Evolutionary conservation across 23 red algal genomes (phyloP), one percentile per base, ranked within the genome.

Genomic region (Gracilaria domingensis): DNA sequence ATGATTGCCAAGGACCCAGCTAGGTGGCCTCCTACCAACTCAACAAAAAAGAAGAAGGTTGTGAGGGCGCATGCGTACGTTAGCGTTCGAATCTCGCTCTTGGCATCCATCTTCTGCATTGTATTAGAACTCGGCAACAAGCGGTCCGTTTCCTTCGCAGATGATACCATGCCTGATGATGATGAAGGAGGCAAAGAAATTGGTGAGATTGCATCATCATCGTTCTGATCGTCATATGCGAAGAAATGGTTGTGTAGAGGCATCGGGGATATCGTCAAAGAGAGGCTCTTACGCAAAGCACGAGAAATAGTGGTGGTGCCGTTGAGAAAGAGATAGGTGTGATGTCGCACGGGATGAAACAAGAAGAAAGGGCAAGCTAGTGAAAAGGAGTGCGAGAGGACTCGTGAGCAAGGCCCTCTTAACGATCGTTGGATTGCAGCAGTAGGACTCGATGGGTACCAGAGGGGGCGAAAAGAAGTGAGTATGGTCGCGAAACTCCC

Each of bases 1-100:
- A 98, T 98, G 50, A 98, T 91, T 39, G 96, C 96, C 3, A 98
- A 58, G 4, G 96, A 98, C 33, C 90, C 83, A 5, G 96, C 90
- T 2, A 98, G 47, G 54, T 96, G 93, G 32, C 96, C 96, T 18
- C 96, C 96, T 12, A 98, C 59, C 2, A 98, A 82, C 83, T 98
- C 96, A 21, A 93, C 86, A 60, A 95, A 26, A 82, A 98, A 95
- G 48, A 98, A 98, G 12, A 82, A 75, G 37, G 88, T 84, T 49
- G 93, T 95, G 45, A 98, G 96, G 20, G 90, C 56, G 25, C 88
- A 88, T 26, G 96, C 92, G 29, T 77, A 79, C 18, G 88, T 25
- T 14, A 98, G 59, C 29, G 88, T 94, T 65, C 82, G 77, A 38
- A 60, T 77, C 37, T 94, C 91, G 42, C 72, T 37, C 34, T 51